phyloP scores from a whole-genome alignment of 306 rosid species.

The Carpinus viminea region DNA sequence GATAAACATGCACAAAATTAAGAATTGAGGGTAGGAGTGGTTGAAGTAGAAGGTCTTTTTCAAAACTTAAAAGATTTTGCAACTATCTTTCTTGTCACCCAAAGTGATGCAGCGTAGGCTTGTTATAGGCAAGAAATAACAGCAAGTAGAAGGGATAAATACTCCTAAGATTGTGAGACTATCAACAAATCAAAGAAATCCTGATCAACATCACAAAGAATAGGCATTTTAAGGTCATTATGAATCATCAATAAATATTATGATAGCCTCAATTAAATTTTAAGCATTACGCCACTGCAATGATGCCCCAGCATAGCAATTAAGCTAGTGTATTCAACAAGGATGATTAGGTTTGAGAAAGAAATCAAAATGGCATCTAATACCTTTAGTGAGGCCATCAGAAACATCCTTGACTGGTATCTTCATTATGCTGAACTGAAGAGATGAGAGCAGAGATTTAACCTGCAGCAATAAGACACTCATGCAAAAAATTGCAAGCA shows the following conservation, averaged over 20 bases:
- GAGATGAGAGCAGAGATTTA: slow-evolving; percentile 66
- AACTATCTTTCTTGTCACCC: too few species aligned
- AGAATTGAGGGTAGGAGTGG: neutral
- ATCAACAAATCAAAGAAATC: too few species aligned
- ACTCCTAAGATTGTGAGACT: too few species aligned
- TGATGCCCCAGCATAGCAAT: neutral
- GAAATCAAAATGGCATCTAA: slow-evolving; percentile 19
- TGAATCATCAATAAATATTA: neutral
- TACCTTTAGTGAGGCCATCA: slow-evolving; percentile 69
- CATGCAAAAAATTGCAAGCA: slow-evolving; percentile 15
- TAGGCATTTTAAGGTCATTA: neutral
- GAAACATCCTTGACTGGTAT: slow-evolving; percentile 74
- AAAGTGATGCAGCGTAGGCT: too few species aligned
- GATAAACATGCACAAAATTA: neutral
- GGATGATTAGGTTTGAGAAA: slow-evolving; percentile 15
- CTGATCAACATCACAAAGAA: too few species aligned
- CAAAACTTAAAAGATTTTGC: too few species aligned
- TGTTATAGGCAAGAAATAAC: too few species aligned
- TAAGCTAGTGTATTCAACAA: neutral
- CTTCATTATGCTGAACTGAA: slow-evolving; percentile 61
- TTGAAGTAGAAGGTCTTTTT: too few species aligned
- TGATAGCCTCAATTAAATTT: neutral
- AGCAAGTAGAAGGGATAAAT: too few species aligned
- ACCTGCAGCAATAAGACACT: slow-evolving; percentile 50
- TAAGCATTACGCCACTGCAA: neutral